A percentile compares a stretch with the other conserved stretches of the same genome.
Conservation (phyloP, 495 filamentous ascomycete species). For the Talaromyces proteolyticus region DNA sequence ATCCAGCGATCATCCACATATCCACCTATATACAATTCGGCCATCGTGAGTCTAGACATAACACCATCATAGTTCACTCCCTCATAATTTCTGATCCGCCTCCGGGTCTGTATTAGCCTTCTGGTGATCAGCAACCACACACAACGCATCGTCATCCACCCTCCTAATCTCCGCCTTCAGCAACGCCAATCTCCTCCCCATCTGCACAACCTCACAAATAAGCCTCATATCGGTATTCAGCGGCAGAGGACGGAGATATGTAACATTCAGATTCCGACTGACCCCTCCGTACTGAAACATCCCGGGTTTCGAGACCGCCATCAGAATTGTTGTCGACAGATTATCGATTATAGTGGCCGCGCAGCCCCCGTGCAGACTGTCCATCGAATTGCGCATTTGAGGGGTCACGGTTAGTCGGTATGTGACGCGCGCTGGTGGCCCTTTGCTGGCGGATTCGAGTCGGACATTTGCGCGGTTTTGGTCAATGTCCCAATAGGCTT, state of each 20-base stretch:
- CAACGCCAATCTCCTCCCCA: constrained; percentile 51
- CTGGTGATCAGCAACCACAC: constrained; percentile 62
- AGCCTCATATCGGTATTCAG: constrained; percentile 44
- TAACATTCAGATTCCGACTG: constrained; percentile 58
- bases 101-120: constrained; percentile 60
- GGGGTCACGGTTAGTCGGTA: constrained; percentile 45
- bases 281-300: constrained; percentile 61
- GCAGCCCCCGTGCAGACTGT: constrained; percentile 67
- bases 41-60: too few relatives aligned
- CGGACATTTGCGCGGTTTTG: constrained; percentile 24
- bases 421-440: constrained; percentile 25
- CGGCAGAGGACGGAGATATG: constrained; percentile 60
- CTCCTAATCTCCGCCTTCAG: constrained; percentile 33
- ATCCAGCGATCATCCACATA: too few relatives aligned
- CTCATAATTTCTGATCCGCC: constrained; percentile 9
- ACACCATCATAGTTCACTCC: not conserved
- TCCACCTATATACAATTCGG: too few relatives aligned
- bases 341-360: constrained; percentile 62
- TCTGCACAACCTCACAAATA: constrained; percentile 56
- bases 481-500: constrained; percentile 26
- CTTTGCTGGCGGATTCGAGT: constrained; percentile 33
- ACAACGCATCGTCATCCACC: constrained; percentile 42
- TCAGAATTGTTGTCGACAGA: constrained; percentile 54
- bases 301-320: constrained; percentile 51
- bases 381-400: constrained; percentile 50